These are phyloP conservation scores for Dissoconium aciculare DNA, from an alignment of 2,329 filamentous ascomycete genomes.

Conservation along the genomic window DNA sequence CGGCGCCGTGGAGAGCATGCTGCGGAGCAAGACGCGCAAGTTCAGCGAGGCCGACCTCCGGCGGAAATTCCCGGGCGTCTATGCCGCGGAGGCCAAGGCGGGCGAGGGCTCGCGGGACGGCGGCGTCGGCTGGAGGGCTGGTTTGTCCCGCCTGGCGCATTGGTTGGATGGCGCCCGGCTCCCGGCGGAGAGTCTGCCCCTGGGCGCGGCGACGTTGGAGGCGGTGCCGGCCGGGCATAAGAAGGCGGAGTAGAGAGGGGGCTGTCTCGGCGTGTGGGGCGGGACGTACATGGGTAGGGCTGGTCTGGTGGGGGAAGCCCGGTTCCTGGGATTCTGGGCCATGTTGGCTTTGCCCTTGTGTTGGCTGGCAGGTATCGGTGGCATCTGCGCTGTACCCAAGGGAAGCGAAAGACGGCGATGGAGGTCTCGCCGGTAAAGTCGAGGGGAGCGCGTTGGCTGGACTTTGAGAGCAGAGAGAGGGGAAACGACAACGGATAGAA, in stretches of 20 bases:
- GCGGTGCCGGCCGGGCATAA: background rate
- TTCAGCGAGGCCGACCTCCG: slow-evolving; percentile 52
- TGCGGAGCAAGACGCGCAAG: slow-evolving; percentile 47
- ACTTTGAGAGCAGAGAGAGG: too few species aligned
- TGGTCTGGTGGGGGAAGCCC: too few species aligned
- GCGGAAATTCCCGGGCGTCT: slow-evolving; percentile 34
- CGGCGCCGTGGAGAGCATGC: slow-evolving; percentile 47
- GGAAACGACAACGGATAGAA: too few species aligned
- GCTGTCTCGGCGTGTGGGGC: too few species aligned
- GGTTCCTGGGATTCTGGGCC: too few species aligned
- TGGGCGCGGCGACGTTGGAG: background rate
- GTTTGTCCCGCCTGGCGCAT: background rate
- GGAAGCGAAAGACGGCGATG: too few species aligned
- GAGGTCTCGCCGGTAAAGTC: too few species aligned
- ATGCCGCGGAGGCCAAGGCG: background rate
- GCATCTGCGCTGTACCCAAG: too few species aligned
- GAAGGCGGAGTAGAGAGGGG: slow-evolving; percentile 1
- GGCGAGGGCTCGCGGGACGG: background rate
- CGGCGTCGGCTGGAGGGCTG: background rate
- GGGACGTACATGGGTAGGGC: too few species aligned
- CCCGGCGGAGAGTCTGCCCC: background rate
- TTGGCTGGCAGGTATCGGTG: too few species aligned
- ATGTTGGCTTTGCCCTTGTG: too few species aligned
- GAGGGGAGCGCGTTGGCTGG: too few species aligned
- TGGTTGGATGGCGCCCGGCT: background rate